phyloP scores from a whole-genome alignment of 1,284 basidiomycete genomes.

The Inonotus obliquus region DNA sequence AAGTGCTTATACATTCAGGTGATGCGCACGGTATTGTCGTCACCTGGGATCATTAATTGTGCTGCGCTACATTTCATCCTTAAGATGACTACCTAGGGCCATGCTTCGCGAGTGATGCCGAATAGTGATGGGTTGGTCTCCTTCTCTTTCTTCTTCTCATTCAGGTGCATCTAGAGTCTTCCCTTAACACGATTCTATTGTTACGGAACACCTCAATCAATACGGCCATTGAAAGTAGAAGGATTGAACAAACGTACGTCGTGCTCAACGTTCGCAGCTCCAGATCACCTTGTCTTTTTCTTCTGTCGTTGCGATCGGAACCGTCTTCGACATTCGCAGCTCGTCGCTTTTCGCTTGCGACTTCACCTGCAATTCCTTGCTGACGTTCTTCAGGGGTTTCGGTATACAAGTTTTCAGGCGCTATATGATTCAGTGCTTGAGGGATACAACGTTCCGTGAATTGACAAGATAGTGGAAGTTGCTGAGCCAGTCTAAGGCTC shows the following conservation, averaged over 20 bases:
- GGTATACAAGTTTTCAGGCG: slow-evolving; percentile 78
- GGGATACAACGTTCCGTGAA: slow-evolving; percentile 73
- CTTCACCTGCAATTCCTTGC: slow-evolving; percentile 81
- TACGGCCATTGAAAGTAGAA: background rate
- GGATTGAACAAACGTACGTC: slow-evolving; percentile 50
- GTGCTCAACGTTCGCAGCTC: slow-evolving; percentile 69
- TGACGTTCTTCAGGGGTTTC: slow-evolving; percentile 88
- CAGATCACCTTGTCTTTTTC: slow-evolving; percentile 55
- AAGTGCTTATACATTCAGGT: no score
- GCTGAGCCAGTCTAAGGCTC: no score
- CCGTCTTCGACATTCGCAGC: slow-evolving; percentile 48
- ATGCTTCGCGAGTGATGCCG: slow-evolving; percentile 91
- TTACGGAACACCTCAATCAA: background rate
- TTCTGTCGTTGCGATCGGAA: slow-evolving; percentile 38
- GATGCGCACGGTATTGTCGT: no score
- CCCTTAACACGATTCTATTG: slow-evolving; percentile 58
- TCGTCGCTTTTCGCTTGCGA: slow-evolving; percentile 76
- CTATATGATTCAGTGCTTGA: slow-evolving; percentile 36
- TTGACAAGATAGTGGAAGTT: no score
- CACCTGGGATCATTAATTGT: no score
- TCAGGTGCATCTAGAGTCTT: slow-evolving; percentile 65
- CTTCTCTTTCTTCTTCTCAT: slow-evolving; percentile 31
- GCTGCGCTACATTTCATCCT: slow-evolving; percentile 78
- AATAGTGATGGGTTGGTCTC: slow-evolving; percentile 55
- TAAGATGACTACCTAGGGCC: slow-evolving; percentile 74